These are phyloP conservation scores for Pythium myriotylum DNA, from an alignment of 352 stramenopile genomes.

Conservation along the genomic window DNA sequence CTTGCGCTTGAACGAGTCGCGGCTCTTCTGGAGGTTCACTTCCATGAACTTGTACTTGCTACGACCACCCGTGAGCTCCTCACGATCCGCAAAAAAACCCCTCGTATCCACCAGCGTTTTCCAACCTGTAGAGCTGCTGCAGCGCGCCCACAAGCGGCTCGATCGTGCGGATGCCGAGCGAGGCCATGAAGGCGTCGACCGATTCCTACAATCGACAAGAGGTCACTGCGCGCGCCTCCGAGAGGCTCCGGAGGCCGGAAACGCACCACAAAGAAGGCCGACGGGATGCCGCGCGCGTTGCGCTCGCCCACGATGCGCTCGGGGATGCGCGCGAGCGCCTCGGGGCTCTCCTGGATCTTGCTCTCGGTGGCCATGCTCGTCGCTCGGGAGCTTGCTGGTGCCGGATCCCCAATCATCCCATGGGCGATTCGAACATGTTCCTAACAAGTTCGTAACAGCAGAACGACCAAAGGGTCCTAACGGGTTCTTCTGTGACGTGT, in stretches of 20 bases:
- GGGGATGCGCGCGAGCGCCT: constrained; percentile 70
- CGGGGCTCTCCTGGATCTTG: constrained; percentile 60
- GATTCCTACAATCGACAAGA: constrained; percentile 41
- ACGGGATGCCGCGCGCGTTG: constrained; percentile 79
- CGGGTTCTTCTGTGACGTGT: neutral
- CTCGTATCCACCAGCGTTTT: neutral
- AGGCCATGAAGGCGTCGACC: constrained; percentile 72
- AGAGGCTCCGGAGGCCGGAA: neutral
- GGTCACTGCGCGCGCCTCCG: too few relatives aligned
- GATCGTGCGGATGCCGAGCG: constrained; percentile 57
- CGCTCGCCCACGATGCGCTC: constrained; percentile 78
- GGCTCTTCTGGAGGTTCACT: constrained; percentile 83
- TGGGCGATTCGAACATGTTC: neutral
- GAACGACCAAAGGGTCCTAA: too few relatives aligned
- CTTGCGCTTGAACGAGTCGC: constrained; percentile 88
- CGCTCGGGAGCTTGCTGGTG: neutral
- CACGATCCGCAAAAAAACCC: neutral
- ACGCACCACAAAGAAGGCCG: constrained; percentile 73
- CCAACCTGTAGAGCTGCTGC: constrained; percentile 82
- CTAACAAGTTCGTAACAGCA: neutral
- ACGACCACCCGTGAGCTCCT: neutral
- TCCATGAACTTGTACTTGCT: constrained; percentile 93
- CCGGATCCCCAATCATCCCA: neutral
- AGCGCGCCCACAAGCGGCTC: constrained; percentile 79
- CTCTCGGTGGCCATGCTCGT: constrained; percentile 36